Evolutionary conservation across 2,329 filamentous ascomycete genomes (phyloP).

Genomic region (Xylariaceae sp.): DNA sequence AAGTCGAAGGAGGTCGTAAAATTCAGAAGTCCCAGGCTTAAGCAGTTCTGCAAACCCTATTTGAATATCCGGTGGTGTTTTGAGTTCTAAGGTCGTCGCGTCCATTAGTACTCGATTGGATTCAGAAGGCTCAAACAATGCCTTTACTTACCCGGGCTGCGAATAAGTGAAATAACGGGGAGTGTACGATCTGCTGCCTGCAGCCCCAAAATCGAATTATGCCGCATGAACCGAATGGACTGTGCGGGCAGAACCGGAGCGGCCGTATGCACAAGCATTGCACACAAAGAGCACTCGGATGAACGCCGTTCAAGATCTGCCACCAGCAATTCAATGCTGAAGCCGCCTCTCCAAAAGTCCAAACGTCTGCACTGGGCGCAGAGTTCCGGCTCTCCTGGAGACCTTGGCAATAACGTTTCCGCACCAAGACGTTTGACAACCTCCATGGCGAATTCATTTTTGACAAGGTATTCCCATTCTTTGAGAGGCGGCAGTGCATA

Average conservation of each 20-base stretch:
- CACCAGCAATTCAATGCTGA: neutral
- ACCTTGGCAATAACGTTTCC: neutral
- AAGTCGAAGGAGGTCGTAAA: slow-evolving; percentile 8
- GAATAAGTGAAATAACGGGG: neutral
- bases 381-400: neutral
- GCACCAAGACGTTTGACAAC: neutral
- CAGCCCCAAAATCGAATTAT: neutral
- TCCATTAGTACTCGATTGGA: neutral
- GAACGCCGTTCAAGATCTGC: neutral
- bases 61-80: slow-evolving; percentile 2
- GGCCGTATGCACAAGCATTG: neutral
- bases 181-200: neutral
- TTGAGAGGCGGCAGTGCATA: slow-evolving; percentile 2
- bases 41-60: slow-evolving; percentile 12
- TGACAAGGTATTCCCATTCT: slow-evolving; percentile 9
- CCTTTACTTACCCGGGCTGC: slow-evolving; percentile 1
- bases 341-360: slow-evolving; percentile 2
- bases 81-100: neutral
- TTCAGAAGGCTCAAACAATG: neutral
- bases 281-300: neutral
- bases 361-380: neutral
- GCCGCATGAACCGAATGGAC: neutral
- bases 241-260: no score
- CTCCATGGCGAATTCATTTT: slow-evolving; percentile 9
- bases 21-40: neutral